Conservation (phyloP, 2,329 filamentous ascomycete species). For the Neonectria magnoliae region DNA sequence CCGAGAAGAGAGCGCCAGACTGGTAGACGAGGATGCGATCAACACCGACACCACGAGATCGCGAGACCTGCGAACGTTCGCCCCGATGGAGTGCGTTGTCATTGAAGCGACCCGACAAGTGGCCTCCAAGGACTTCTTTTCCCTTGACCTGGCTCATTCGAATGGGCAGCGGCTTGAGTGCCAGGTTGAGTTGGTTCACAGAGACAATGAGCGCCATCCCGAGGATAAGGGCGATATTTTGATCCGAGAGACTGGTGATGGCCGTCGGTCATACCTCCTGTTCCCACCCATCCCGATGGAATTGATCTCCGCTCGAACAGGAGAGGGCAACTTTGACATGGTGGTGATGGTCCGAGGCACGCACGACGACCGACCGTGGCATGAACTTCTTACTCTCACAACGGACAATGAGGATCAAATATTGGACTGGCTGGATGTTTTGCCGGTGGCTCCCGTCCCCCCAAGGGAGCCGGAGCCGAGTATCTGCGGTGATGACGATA, state of each 20-base stretch:
- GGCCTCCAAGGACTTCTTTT: constrained; percentile 88
- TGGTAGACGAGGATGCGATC: constrained; percentile 84
- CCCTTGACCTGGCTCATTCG: constrained; percentile 85
- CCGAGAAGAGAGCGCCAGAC: constrained; percentile 74
- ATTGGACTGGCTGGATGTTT: constrained; percentile 86
- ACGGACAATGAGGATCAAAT: constrained; percentile 81
- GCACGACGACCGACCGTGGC: constrained; percentile 76
- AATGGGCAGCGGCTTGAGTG: constrained; percentile 91
- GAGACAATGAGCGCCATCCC: constrained; percentile 78
- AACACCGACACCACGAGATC: constrained; percentile 83
- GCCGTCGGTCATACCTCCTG: constrained; percentile 79
- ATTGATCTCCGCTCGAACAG: constrained; percentile 81
- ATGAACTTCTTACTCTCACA: constrained; percentile 81
- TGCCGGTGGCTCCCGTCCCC: constrained; percentile 65
- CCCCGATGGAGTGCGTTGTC: constrained; percentile 72
- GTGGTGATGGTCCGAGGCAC: constrained; percentile 87
- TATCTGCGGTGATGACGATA: constrained; percentile 44
- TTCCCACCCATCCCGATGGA: constrained; percentile 86
- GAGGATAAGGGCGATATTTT: constrained; percentile 84
- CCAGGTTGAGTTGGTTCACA: constrained; percentile 84
- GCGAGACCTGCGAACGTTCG: constrained; percentile 81
- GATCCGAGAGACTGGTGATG: constrained; percentile 86
- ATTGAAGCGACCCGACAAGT: constrained; percentile 86
- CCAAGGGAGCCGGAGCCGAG: constrained; percentile 52
- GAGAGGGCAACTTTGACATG: constrained; percentile 75